These are phyloP conservation scores for Thermomucor indicae-seudaticae DNA, from an alignment of 371 early-diverging fungal genomes.

Conservation along the genomic window DNA sequence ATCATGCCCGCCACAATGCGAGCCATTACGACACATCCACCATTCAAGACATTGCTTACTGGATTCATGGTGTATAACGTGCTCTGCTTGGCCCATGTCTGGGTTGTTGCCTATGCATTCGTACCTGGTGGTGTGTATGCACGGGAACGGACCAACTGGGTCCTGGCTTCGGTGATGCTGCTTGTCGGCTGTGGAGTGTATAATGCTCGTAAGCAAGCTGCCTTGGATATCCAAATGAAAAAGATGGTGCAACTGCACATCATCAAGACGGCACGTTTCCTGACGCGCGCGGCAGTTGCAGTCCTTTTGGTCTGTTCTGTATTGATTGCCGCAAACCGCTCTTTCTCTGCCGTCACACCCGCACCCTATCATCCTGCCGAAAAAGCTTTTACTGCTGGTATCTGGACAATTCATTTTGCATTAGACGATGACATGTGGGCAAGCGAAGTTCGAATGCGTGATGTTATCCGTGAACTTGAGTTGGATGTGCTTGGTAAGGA, in stretches of 20 bases:
- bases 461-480: slow-evolving; percentile 72
- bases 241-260: slow-evolving; percentile 30
- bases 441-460: slow-evolving; percentile 70
- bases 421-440: slow-evolving; percentile 84
- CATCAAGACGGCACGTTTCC: slow-evolving; percentile 30
- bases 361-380: slow-evolving; percentile 60
- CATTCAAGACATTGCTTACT: slow-evolving; percentile 63
- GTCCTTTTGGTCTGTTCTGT: slow-evolving; percentile 26
- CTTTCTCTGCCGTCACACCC: slow-evolving; percentile 38
- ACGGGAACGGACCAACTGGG: slow-evolving; percentile 72
- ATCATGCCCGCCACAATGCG: slow-evolving; percentile 59
- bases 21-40: slow-evolving; percentile 53
- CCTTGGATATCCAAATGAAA: slow-evolving; percentile 13
- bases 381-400: slow-evolving; percentile 72
- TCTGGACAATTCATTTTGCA: slow-evolving; percentile 88
- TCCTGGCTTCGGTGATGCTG: slow-evolving; percentile 52
- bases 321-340: slow-evolving; percentile 30
- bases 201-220: slow-evolving; percentile 34
- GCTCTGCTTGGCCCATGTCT: slow-evolving; percentile 69
- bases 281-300: slow-evolving; percentile 26
- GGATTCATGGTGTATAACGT: slow-evolving; percentile 64
- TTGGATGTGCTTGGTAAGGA: slow-evolving; percentile 72
- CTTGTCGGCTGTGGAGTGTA: slow-evolving; percentile 47
- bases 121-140: slow-evolving; percentile 74
- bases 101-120: slow-evolving; percentile 83